Base-by-base conservation (phyloP, 768 basidiomycete species). In the Russula brevipes region DNA sequence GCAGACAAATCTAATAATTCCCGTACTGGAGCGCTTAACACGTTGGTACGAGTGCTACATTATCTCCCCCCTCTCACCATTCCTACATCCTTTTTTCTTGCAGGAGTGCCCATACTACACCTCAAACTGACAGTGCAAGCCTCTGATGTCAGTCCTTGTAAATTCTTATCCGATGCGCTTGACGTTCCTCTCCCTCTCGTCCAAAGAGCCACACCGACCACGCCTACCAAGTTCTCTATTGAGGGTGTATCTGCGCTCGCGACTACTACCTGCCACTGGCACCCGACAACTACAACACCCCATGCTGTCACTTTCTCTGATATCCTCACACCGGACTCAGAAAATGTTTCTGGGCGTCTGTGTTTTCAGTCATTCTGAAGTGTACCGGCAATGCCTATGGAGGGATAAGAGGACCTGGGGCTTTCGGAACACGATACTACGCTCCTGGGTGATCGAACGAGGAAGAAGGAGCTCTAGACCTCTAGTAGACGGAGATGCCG, bases 381-480 rank as follows among this genome's bases (percentile, higher is more conserved):
- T 31, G 52, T 68, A 59, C 67, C 67, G 17, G 61, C 65, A 14
- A 35, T 68, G 45, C 67, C 62, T n/a, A 63, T 36, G 52, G 72
- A 75, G 58, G 78, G 76, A 41, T 70, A 71, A 33, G 76, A 73
- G 35, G 74, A 73, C 31, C 71, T 64, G 46, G 69, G 66, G 39
- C 73, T 73, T 44, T 77, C 74, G 4, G 76, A 74, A 19, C 70
- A 70, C 38, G 74, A 73, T 2, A 76, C 76, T 3, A 73, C 69
- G 14, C 77, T 79, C 45, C 70, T 75, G 11, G 76, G 72, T 33
- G 71, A 73, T 50, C 45, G 63, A 10, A 72, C 47, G 75, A 77
- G 35, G 73, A 73, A 14, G 78, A 76, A 39, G 78, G 78, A 9
- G 35, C 47, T 8, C 36, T 14, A 12, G 67, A 57, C 47, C 24